Evolutionary conservation across 176 grass and related monocot genomes (phyloP).

Genomic region (Bolboschoenus planiculmis): DNA sequence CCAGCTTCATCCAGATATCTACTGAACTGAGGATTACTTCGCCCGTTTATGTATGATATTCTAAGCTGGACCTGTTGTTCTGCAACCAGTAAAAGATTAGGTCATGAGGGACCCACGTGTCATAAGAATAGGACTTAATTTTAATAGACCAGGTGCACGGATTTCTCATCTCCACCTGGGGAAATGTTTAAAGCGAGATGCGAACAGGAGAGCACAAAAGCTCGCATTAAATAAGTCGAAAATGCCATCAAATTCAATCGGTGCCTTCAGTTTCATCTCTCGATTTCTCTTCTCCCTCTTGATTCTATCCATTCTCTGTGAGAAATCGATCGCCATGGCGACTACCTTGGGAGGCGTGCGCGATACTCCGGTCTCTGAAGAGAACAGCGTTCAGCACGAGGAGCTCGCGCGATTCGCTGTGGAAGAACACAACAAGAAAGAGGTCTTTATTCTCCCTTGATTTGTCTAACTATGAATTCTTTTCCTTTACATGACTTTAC

Average conservation of each 20-base stretch:
- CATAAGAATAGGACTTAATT: not conserved
- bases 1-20: not conserved
- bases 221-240: not conserved
- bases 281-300: not conserved
- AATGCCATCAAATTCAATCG: constrained; percentile 9
- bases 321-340: constrained; percentile 20
- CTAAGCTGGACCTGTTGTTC: not conserved
- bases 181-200: not conserved
- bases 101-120: not conserved
- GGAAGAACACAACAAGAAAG: constrained; percentile 34
- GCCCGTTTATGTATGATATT: not conserved
- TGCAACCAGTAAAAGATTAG: not conserved
- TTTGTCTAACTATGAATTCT: not conserved
- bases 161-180: not conserved
- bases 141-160: not conserved
- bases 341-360: constrained; percentile 17
- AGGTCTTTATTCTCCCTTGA: not conserved
- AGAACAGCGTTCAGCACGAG: constrained; percentile 16
- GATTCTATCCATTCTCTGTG: not conserved
- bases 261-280: not conserved
- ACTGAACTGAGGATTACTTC: not conserved
- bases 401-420: constrained; percentile 34
- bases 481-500: not conserved
- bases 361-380: not conserved
- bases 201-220: not conserved